Base-by-base conservation (phyloP, 129 eudicot species). In the Solidago caesia region DNA sequence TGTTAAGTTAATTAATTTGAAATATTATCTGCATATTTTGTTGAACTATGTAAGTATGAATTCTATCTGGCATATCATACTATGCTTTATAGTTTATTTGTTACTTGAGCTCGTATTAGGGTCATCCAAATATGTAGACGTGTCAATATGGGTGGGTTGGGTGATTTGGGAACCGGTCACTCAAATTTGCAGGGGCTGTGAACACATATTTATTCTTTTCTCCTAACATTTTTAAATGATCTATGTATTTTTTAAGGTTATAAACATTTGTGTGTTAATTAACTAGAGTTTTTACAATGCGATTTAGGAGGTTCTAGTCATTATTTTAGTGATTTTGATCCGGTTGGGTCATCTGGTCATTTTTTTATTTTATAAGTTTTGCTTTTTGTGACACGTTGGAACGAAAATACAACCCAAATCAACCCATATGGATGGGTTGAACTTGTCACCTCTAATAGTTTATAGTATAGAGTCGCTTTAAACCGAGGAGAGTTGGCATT, bases 1-100 rank as follows among this genome's bases (percentile, higher is more conserved):
- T 63, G 62, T 48, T 73, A 62, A 49, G 39, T 48, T 48, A 62
- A 74, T 74, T 63, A 46, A 63, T 74, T 51, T 64, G 61, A 48
- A 16, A 5, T 59, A 8, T 49, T 48, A 33, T 77, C 60, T 48
- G 39, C 62, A 60, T 75, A 59, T 14, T 43, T 52, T 65, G 46
- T 65, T 66, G 64, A 39, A 15, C 63, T 52, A 51, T 64, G 43
- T 41, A 16, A 55, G 33, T 46, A 62, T 62, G 60, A 73, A 27
- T n/a, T 10, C 45, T 46, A n/a, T 26, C 58, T 27, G 5, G 43
- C 6, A 44, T 44, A 70, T 33, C 53, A 48, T 48, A 48, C 4
- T 47, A 7, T 48, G 53, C 13, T 48, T 48, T 48, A 2, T 48
- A 7, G 13, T 16, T 59, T 58, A 29, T 15, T 58, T 25, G 21